phyloP scores from a whole-genome alignment of 768 basidiomycete genomes.

The Phylloporus sp. region DNA sequence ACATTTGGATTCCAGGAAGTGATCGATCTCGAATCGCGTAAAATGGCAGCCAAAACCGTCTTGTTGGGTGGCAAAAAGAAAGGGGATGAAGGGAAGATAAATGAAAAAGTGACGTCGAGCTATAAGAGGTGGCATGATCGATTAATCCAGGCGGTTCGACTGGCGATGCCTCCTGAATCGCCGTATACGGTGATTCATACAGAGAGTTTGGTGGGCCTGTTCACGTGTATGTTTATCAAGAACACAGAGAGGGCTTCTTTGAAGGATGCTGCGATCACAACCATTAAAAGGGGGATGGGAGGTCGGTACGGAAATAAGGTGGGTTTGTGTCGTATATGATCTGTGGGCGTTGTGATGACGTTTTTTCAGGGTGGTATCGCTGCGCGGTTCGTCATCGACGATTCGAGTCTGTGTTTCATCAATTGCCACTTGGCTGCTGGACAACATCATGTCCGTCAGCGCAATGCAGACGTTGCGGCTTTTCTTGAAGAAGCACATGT shows the following conservation, averaged over 20 bases:
- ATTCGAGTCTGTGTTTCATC: slow-evolving; percentile 91
- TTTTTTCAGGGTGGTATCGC: slow-evolving; percentile 78
- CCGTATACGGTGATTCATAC: slow-evolving; percentile 80
- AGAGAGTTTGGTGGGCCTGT: slow-evolving; percentile 88
- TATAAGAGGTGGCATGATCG: slow-evolving; percentile 90
- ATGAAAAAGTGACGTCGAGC: slow-evolving; percentile 80
- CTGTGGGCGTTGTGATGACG: neutral
- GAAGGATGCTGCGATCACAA: slow-evolving; percentile 69
- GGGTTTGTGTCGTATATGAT: slow-evolving; percentile 8
- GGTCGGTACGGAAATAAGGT: slow-evolving; percentile 97
- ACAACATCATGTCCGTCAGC: slow-evolving; percentile 72
- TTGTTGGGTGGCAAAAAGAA: slow-evolving; percentile 72
- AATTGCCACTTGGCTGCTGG: slow-evolving; percentile 98
- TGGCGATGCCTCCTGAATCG: slow-evolving; percentile 67
- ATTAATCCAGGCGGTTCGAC: slow-evolving; percentile 65
- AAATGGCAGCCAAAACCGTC: slow-evolving; percentile 89
- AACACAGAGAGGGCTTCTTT: slow-evolving; percentile 55
- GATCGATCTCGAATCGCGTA: slow-evolving; percentile 90
- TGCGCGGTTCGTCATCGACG: slow-evolving; percentile 85
- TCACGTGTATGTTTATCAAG: slow-evolving; percentile 73
- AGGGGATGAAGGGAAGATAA: slow-evolving; percentile 45
- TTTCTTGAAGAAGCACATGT: slow-evolving; percentile 81
- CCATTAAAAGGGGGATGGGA: slow-evolving; percentile 88
- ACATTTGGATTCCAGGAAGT: slow-evolving; percentile 95
- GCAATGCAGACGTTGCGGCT: slow-evolving; percentile 84